Evolutionary conservation across 306 rosid species (phyloP).

Genomic region (Astragalus membranaceus): DNA sequence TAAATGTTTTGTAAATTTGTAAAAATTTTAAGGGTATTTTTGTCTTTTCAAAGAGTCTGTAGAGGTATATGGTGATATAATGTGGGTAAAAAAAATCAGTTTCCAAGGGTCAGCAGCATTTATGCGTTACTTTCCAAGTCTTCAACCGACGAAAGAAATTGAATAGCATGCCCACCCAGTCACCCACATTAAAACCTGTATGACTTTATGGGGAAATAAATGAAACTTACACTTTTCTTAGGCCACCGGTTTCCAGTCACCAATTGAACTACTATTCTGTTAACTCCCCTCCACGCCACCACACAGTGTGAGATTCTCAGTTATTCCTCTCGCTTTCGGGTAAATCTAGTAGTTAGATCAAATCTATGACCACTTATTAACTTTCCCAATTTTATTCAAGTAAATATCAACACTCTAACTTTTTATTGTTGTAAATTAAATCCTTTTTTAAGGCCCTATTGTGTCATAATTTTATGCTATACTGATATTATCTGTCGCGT

Average conservation of each 20-base stretch:
- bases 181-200: constrained; percentile 16
- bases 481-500: neutral
- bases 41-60: too few relatives aligned
- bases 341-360: neutral
- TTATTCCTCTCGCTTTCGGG: neutral
- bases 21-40: too few relatives aligned
- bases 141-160: constrained; percentile 10
- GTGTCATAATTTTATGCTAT: too few relatives aligned
- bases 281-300: neutral
- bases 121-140: constrained; percentile 11
- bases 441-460: too few relatives aligned
- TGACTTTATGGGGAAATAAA: neutral
- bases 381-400: neutral
- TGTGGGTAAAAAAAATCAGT: too few relatives aligned
- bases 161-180: constrained; percentile 9
- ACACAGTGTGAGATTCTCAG: neutral
- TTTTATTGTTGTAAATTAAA: too few relatives aligned
- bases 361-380: neutral
- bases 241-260: constrained; percentile 13
- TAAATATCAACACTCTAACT: too few relatives aligned
- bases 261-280: constrained; percentile 2
- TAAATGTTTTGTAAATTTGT: too few relatives aligned
- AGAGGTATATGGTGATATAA: too few relatives aligned
- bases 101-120: too few relatives aligned
- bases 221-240: constrained; percentile 2